phyloP scores from a whole-genome alignment of 305 asterid species.

The Solanum hybrid region DNA sequence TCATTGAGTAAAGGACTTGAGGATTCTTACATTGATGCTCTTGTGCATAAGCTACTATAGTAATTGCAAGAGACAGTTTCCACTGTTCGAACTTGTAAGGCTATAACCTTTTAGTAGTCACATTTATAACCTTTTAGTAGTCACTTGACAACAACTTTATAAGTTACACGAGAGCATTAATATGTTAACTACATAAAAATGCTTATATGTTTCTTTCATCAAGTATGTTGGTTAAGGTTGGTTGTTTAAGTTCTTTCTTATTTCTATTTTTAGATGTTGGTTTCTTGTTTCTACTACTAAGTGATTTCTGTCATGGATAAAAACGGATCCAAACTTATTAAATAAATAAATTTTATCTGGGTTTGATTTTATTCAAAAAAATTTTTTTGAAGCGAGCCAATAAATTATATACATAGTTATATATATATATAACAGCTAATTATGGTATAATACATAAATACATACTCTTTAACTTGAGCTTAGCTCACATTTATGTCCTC shows the following conservation, averaged over 20 bases:
- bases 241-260: not conserved
- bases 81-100: not conserved
- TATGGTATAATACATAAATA: too few species aligned
- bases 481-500: too few species aligned
- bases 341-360: too few species aligned
- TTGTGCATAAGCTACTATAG: slow-evolving; percentile 22
- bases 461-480: too few species aligned
- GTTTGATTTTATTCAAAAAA: too few species aligned
- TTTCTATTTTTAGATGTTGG: not conserved
- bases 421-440: too few species aligned
- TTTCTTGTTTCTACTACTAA: not conserved
- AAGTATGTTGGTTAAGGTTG: not conserved
- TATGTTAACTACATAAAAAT: not conserved
- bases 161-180: not conserved
- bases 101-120: not conserved
- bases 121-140: not conserved
- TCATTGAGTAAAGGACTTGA: slow-evolving; percentile 34
- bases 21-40: slow-evolving; percentile 37
- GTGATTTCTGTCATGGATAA: not conserved
- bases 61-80: not conserved
- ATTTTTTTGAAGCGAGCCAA: not conserved
- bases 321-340: too few species aligned
- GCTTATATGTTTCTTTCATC: not conserved
- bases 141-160: not conserved
- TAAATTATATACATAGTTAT: too few species aligned